Evolutionary conservation across 768 basidiomycete species (phyloP).

Genomic region (Macrocybe gigantea): DNA sequence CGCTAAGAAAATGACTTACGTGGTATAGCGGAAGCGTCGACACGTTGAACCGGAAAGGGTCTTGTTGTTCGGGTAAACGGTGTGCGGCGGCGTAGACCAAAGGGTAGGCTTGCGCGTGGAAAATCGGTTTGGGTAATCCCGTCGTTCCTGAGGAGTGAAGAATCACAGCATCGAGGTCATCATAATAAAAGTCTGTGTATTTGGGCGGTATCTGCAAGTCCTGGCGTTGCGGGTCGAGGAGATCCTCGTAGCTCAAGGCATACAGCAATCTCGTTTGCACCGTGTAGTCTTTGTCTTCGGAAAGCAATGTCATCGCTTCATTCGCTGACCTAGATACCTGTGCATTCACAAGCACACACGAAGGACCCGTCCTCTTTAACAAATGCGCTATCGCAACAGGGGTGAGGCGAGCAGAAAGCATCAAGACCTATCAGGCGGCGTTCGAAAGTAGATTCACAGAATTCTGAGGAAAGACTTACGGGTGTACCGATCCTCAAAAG

Average conservation of each 20-base stretch:
- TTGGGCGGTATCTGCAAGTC: slow-evolving; percentile 18
- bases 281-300: slow-evolving; percentile 7
- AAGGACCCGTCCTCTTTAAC: slow-evolving; percentile 22
- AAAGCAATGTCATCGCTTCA: slow-evolving; percentile 17
- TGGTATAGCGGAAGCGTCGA: slow-evolving; percentile 35
- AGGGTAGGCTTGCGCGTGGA: slow-evolving; percentile 25
- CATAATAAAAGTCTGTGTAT: slow-evolving; percentile 14
- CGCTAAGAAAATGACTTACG: slow-evolving; percentile 15
- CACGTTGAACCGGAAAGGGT: slow-evolving; percentile 23
- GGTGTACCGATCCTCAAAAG: slow-evolving; percentile 30
- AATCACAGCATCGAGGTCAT: slow-evolving; percentile 34
- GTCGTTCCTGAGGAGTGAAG: slow-evolving; percentile 47
- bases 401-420: slow-evolving; percentile 29
- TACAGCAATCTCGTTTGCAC: slow-evolving; percentile 16
- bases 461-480: slow-evolving; percentile 14
- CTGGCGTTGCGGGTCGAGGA: slow-evolving; percentile 15
- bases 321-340: slow-evolving; percentile 24
- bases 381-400: slow-evolving; percentile 30
- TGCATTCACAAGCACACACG: slow-evolving; percentile 22
- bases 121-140: slow-evolving; percentile 43
- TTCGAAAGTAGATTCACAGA: not conserved
- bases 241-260: slow-evolving; percentile 20
- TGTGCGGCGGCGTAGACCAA: slow-evolving; percentile 29
- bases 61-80: slow-evolving; percentile 23
- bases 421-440: slow-evolving; percentile 19